Evolutionary conservation across 1,139 yeast species (phyloP).

Genomic region (Saccharomyces pastorianus): DNA sequence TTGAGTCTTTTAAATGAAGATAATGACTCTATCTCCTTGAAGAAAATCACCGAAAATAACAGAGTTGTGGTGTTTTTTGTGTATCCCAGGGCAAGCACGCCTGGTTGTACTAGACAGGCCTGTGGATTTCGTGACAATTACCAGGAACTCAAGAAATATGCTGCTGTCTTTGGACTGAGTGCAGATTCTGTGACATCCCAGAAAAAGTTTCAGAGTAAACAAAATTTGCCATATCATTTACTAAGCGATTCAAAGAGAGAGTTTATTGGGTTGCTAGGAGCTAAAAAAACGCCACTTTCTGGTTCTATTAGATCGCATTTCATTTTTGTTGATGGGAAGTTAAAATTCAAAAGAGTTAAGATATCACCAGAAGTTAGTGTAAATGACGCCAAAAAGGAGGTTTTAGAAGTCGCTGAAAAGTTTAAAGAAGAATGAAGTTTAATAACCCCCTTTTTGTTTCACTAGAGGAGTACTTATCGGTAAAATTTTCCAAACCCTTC

Average conservation of each 20-base stretch:
- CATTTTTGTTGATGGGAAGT: conserved; percentile 72
- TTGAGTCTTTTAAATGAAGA: conserved; percentile 58
- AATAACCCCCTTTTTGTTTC: not conserved
- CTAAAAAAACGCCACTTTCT: conserved; percentile 51
- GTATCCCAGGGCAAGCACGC: conserved; percentile 89
- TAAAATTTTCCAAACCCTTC: not conserved
- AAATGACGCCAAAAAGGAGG: conserved; percentile 50
- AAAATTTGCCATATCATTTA: conserved; percentile 61
- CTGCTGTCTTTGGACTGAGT: conserved; percentile 59
- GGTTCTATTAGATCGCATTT: conserved; percentile 86
- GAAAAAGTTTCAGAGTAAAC: conserved; percentile 64
- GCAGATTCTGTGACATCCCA: conserved; percentile 73
- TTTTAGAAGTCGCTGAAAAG: conserved; percentile 29
- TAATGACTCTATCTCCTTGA: conserved; percentile 48
- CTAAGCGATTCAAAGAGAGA: conserved; percentile 67
- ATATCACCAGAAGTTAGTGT: conserved; percentile 77
- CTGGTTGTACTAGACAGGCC: conserved; percentile 93
- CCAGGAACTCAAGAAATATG: conserved; percentile 44
- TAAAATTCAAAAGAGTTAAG: conserved; percentile 54
- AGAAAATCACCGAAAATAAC: conserved; percentile 40
- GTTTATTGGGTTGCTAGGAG: conserved; percentile 70
- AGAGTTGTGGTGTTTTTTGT: conserved; percentile 60
- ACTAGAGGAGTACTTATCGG: not conserved
- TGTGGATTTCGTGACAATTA: conserved; percentile 73
- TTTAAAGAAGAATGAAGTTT: not conserved